phyloP scores from a whole-genome alignment of 805 yeast species.

The Naumovozyma dairenensis region DNA sequence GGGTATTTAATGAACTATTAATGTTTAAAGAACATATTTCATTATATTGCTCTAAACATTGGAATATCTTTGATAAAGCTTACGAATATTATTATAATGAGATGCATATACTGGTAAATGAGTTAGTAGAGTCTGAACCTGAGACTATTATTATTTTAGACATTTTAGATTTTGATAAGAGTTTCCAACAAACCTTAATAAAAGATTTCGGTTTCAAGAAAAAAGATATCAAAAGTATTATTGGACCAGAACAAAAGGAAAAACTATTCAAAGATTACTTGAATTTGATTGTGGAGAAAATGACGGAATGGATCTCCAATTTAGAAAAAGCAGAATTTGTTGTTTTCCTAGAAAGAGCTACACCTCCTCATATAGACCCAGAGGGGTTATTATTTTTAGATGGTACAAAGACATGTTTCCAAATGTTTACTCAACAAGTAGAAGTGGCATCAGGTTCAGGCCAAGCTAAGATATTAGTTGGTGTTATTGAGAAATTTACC shows the following conservation, averaged over 20 bases:
- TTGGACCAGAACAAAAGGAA: constrained; percentile 66
- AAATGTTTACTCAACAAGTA: constrained; percentile 81
- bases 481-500: constrained; percentile 67
- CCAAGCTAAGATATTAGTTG: constrained; percentile 67
- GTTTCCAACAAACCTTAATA: constrained; percentile 46
- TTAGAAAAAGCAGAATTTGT: constrained; percentile 56
- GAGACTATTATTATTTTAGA: constrained; percentile 66
- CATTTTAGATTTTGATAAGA: constrained; percentile 69
- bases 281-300: constrained; percentile 56
- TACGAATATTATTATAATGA: constrained; percentile 59
- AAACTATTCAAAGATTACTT: constrained; percentile 69
- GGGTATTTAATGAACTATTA: constrained; percentile 74
- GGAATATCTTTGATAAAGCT: constrained; percentile 61
- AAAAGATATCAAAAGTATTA: constrained; percentile 40
- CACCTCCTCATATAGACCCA: constrained; percentile 66
- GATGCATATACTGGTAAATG: constrained; percentile 52
- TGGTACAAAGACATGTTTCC: constrained; percentile 68
- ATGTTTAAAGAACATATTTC: constrained; percentile 52
- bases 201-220: constrained; percentile 41
- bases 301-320: constrained; percentile 77
- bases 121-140: constrained; percentile 60
- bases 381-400: constrained; percentile 60
- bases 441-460: constrained; percentile 81
- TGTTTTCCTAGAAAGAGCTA: constrained; percentile 51
- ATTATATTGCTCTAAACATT: constrained; percentile 55